phyloP scores from a whole-genome alignment of 2,329 filamentous ascomycete species.

The Cordyceps cateniannulata region DNA sequence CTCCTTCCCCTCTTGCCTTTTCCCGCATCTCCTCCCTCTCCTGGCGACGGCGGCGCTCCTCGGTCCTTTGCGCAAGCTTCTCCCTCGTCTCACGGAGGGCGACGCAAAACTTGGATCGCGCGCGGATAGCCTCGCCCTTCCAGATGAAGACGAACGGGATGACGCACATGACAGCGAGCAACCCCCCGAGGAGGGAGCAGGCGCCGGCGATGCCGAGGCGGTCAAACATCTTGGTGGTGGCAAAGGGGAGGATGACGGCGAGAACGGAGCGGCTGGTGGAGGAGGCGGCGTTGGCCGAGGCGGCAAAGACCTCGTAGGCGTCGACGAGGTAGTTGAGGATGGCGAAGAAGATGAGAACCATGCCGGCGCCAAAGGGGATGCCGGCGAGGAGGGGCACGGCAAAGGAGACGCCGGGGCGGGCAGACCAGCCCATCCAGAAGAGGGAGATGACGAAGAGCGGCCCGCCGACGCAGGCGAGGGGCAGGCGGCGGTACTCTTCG shows the following conservation, averaged over 20 bases:
- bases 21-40: slow-evolving; percentile 20
- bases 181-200: slow-evolving; percentile 45
- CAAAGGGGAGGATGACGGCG: slow-evolving; percentile 62
- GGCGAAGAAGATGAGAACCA: slow-evolving; percentile 57
- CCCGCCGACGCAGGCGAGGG: slow-evolving; percentile 64
- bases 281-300: slow-evolving; percentile 72
- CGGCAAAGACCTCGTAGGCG: slow-evolving; percentile 61
- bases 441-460: slow-evolving; percentile 52
- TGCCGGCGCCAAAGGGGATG: slow-evolving; percentile 55
- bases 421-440: slow-evolving; percentile 58
- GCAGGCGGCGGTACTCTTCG: slow-evolving; percentile 64
- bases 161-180: slow-evolving; percentile 43
- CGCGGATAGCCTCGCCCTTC: slow-evolving; percentile 49
- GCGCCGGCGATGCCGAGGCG: slow-evolving; percentile 41
- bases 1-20: slow-evolving; percentile 14
- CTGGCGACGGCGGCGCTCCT: slow-evolving; percentile 27
- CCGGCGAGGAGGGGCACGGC: slow-evolving; percentile 54
- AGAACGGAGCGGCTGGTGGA: slow-evolving; percentile 94
- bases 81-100: slow-evolving; percentile 47
- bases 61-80: slow-evolving; percentile 35
- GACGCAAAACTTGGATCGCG: slow-evolving; percentile 55
- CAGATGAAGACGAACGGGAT: slow-evolving; percentile 49
- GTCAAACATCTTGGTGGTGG: slow-evolving; percentile 43
- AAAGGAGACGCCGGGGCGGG: slow-evolving; percentile 41
- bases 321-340: slow-evolving; percentile 60